Base-by-base conservation (phyloP, 164 flowering plant genomes). In the Berberis vulgaris region DNA sequence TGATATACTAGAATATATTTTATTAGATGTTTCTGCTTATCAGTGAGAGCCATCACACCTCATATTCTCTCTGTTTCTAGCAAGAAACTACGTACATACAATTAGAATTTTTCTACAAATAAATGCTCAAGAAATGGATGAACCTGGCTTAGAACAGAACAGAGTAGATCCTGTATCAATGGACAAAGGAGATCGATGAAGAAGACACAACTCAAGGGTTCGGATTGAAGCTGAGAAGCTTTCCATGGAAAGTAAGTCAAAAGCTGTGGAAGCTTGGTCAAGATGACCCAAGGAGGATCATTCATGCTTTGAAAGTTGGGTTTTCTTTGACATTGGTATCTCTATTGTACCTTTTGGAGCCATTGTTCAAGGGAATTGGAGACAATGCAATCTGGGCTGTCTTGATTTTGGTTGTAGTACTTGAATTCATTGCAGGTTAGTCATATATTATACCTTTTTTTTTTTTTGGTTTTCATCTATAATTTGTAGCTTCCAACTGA, bases 401-500 rank as follows among this genome's bases (percentile, higher is more conserved):
- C 79, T 86, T 91, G 86, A 94, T 96, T 66, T 96, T 94, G 1
- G 97, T 91, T 7, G 88, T 91, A 46, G 97, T 91, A 13, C 86
- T 94, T 13, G 96, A 94, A 71, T 94, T 87, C 76, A 86, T 97
- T 55, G 99, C 93, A 64, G 97, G 97, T 90, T 45, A 41, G 67
- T 49, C 8, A 12, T 11, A 43, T 59, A 2, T 0, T 13, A 11
- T 8, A 39, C 53, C 0, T 2, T 45, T 1, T 4, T 4, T 10
- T 5, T 60, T 5, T 3, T 43, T 8, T 9, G 5, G 2, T 59
- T 10, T 1, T 10, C 2, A 4, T 43, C 7, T 40, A 3, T 7
- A 40, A 13, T 3, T 13, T 41, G 5, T 38, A 7, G 44, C 1
- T 43, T 0, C 3, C 12, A 8, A 1, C 1, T 43, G 43, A 26